Conservation (phyloP, 495 filamentous ascomycete species). For the Aspergillus kassunensis region DNA sequence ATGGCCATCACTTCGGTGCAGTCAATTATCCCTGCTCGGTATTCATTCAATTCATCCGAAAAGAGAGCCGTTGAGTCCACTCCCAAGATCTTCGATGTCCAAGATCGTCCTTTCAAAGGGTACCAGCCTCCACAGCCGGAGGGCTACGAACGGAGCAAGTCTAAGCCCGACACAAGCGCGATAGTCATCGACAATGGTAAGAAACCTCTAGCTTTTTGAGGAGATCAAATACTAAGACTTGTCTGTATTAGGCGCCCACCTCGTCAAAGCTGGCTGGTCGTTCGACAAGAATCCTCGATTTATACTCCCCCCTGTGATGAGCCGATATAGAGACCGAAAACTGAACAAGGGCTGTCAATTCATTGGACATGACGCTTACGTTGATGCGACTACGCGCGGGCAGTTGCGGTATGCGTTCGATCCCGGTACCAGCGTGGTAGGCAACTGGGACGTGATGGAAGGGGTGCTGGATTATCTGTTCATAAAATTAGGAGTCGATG, state of each 20-base stretch:
- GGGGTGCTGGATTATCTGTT: slow-evolving; percentile 89
- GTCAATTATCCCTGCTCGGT: slow-evolving; percentile 35
- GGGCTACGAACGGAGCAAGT: slow-evolving; percentile 59
- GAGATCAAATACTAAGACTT: slow-evolving; percentile 3
- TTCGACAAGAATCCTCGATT: slow-evolving; percentile 78
- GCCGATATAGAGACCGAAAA: slow-evolving; percentile 91
- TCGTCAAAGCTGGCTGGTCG: slow-evolving; percentile 90
- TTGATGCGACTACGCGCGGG: slow-evolving; percentile 86
- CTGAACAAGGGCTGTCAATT: slow-evolving; percentile 84
- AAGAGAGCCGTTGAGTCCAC: slow-evolving; percentile 43
- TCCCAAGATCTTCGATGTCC: slow-evolving; percentile 49
- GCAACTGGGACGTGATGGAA: slow-evolving; percentile 97
- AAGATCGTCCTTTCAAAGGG: slow-evolving; percentile 76
- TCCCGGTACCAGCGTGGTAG: slow-evolving; percentile 80
- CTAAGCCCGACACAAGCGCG: slow-evolving; percentile 54
- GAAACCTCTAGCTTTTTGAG: not conserved
- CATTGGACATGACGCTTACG: slow-evolving; percentile 84
- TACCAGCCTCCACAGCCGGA: slow-evolving; percentile 63
- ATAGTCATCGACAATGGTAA: slow-evolving; percentile 99
- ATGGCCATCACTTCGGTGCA: slow-evolving; percentile 50
- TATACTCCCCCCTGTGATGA: slow-evolving; percentile 80
- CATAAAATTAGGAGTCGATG: slow-evolving; percentile 84
- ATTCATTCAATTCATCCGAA: slow-evolving; percentile 29
- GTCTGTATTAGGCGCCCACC: slow-evolving; percentile 66
- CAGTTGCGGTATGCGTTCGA: slow-evolving; percentile 92